phyloP scores from a whole-genome alignment of 202 grass and related monocot species.

The Zizania palustris region DNA sequence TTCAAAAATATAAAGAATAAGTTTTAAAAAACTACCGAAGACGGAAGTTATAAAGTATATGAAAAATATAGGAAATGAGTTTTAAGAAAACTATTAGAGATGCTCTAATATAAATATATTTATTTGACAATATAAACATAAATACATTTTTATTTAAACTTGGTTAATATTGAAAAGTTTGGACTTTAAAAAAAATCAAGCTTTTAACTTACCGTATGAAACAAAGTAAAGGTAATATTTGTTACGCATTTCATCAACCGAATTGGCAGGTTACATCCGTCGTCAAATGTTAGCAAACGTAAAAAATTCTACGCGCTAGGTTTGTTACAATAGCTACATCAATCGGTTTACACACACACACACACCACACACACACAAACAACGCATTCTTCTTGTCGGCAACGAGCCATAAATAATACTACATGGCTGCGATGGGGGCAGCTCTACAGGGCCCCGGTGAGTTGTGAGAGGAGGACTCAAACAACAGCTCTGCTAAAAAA shows the following conservation, averaged over 20 bases:
- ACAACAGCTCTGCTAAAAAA: conserved; percentile 58
- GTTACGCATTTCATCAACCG: conserved; percentile 49
- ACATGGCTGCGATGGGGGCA: conserved; percentile 59
- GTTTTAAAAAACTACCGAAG: too few species aligned
- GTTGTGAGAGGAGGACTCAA: conserved; percentile 53
- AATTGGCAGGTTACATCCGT: conserved; percentile 57
- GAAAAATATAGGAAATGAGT: too few species aligned
- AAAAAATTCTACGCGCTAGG: conserved; percentile 64
- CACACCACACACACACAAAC: conserved; percentile 21
- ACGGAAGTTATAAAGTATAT: too few species aligned
- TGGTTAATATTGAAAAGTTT: too few species aligned
- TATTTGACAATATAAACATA: too few species aligned
- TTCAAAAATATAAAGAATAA: too few species aligned
- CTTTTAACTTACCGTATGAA: too few species aligned
- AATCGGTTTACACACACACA: conserved; percentile 55
- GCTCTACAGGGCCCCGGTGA: conserved; percentile 59
- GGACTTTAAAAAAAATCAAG: too few species aligned
- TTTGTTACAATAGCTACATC: conserved; percentile 68
- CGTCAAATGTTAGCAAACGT: conserved; percentile 57
- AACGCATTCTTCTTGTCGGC: conserved; percentile 42
- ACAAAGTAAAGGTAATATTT: conserved; percentile 10
- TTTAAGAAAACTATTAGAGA: too few species aligned
- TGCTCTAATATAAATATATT: too few species aligned
- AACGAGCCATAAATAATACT: conserved; percentile 74
- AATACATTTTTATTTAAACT: too few species aligned